Conservation (phyloP, 2,329 filamentous ascomycete genomes). For the Furcasterigmium sp. region DNA sequence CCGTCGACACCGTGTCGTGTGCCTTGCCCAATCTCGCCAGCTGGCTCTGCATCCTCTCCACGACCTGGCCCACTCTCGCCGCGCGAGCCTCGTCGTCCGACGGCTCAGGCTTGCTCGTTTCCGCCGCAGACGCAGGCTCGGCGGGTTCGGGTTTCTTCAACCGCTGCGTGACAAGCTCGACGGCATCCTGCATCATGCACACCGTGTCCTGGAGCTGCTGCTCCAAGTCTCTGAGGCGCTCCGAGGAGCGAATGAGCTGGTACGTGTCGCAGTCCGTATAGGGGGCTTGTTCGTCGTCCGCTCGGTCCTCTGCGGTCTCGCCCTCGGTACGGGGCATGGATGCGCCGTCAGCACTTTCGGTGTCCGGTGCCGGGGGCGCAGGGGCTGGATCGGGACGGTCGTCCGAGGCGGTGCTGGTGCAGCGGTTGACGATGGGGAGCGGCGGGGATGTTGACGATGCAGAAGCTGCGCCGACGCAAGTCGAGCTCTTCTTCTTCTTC, state of each 20-base stretch:
- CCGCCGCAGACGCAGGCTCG: too few species aligned
- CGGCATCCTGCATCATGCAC: neutral
- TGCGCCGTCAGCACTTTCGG: too few species aligned
- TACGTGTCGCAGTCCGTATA: neutral
- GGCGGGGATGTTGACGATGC: neutral
- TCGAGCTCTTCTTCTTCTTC: neutral
- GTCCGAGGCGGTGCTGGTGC: neutral
- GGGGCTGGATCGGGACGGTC: neutral
- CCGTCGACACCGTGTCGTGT: neutral
- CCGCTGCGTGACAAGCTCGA: neutral
- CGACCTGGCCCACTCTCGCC: neutral
- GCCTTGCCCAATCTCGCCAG: neutral
- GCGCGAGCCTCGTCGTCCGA: neutral
- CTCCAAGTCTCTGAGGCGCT: neutral
- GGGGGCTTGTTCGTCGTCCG: too few species aligned
- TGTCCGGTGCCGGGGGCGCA: neutral
- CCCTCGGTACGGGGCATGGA: neutral
- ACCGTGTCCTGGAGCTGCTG: constrained; percentile 1
- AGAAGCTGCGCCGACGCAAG: neutral
- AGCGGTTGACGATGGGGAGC: neutral
- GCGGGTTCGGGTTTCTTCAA: too few species aligned
- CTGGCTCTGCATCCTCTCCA: neutral
- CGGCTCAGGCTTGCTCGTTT: too few species aligned
- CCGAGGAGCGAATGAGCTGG: neutral
- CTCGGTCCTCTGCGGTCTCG: too few species aligned